phyloP scores from a whole-genome alignment of 2,329 filamentous ascomycete species.

The Aspergillus ibericus region DNA sequence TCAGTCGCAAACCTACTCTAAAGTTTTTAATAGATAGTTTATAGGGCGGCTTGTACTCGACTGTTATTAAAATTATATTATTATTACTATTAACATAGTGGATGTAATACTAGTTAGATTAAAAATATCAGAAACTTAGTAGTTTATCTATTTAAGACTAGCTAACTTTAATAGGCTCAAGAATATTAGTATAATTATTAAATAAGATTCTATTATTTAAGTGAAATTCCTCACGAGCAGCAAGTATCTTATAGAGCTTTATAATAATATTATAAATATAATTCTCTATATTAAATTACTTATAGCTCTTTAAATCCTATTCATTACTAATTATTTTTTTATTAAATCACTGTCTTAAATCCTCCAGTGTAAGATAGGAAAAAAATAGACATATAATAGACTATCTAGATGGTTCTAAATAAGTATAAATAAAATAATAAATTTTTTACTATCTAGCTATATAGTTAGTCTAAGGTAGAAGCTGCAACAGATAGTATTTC shows the following conservation, averaged over 20 bases:
- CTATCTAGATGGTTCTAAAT: conserved; percentile 11
- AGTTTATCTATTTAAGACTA: neutral
- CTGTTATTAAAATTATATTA: neutral
- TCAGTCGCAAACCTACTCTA: neutral
- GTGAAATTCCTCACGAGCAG: conserved; percentile 19
- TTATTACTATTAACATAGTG: neutral
- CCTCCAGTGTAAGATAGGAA: conserved; percentile 15
- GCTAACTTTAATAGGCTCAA: conserved; percentile 6
- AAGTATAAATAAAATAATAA: conserved; percentile 20
- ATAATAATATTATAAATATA: conserved; percentile 24
- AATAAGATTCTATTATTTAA: conserved; percentile 23
- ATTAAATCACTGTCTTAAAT: conserved; percentile 9
- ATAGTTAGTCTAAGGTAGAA: conserved; percentile 21
- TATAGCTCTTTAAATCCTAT: conserved; percentile 19
- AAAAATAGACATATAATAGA: conserved; percentile 8
- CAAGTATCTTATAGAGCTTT: conserved; percentile 23
- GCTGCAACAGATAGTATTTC: too few relatives aligned
- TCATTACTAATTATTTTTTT: too few relatives aligned
- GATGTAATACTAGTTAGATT: neutral
- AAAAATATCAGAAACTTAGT: neutral
- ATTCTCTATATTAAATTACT: conserved; percentile 24
- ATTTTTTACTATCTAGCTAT: conserved; percentile 17
- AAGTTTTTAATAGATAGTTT: neutral
- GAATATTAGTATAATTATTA: conserved; percentile 21
- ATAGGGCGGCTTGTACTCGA: neutral